phyloP scores from a whole-genome alignment of 192 early-diverging fungal genomes.

The Coemansia sp. region DNA sequence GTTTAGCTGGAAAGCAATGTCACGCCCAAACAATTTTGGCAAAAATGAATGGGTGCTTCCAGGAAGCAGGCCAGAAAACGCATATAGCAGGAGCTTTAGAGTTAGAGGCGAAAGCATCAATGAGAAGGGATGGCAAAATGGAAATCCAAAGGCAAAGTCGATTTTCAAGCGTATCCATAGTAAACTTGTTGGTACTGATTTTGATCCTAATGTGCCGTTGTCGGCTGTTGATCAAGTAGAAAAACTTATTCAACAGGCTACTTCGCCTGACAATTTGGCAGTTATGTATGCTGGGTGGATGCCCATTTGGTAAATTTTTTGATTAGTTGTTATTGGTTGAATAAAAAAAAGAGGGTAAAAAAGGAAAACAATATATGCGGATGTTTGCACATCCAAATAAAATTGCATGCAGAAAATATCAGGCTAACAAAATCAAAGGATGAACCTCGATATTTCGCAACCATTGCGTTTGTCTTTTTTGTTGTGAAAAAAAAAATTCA shows the following conservation, averaged over 20 bases:
- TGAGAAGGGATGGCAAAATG: constrained; percentile 26
- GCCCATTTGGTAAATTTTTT: constrained; percentile 44
- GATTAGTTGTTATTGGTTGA: background rate
- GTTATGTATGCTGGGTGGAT: constrained; percentile 73
- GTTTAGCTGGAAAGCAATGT: background rate
- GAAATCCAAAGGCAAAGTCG: constrained; percentile 75
- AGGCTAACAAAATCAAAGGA: background rate
- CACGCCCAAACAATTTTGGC: background rate
- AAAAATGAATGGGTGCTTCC: constrained; percentile 5
- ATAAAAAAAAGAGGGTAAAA: background rate
- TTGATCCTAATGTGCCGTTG: constrained; percentile 75
- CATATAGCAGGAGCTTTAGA: constrained; percentile 23
- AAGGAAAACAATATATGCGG: constrained; percentile 1
- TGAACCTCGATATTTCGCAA: too few species aligned
- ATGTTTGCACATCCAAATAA: background rate
- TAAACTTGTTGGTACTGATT: constrained; percentile 94
- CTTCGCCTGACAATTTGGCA: constrained; percentile 86
- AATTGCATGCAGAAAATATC: background rate
- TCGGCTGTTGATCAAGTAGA: constrained; percentile 87
- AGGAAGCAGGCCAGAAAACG: constrained; percentile 21
- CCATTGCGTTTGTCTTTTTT: too few species aligned
- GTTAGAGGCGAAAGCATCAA: constrained; percentile 6
- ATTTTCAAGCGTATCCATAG: constrained; percentile 89
- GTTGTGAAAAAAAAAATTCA: too few species aligned
- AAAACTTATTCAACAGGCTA: constrained; percentile 86